These are phyloP conservation scores for Cubamyces lactineus DNA, from an alignment of 768 basidiomycete species.

Conservation along the genomic window DNA sequence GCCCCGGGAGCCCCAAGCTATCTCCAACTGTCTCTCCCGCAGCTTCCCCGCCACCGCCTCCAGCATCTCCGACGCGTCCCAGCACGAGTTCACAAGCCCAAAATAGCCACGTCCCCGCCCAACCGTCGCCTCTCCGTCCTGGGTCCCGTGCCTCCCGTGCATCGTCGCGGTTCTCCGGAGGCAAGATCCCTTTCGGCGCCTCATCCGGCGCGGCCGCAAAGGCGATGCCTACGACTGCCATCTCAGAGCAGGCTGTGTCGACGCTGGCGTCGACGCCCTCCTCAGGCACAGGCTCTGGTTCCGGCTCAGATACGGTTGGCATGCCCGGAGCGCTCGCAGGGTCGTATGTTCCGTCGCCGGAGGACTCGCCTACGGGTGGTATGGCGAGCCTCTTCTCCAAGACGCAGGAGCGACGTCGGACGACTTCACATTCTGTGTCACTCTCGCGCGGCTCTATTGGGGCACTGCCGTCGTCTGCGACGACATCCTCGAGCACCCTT, in stretches of 20 bases:
- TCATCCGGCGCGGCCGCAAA: slow-evolving; percentile 47
- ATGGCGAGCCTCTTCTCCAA: slow-evolving; percentile 46
- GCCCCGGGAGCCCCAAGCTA: slow-evolving; percentile 6
- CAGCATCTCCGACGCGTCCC: slow-evolving; percentile 15
- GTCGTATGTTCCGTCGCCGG: slow-evolving; percentile 51
- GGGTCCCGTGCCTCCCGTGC: slow-evolving; percentile 72
- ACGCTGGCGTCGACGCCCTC: slow-evolving; percentile 43
- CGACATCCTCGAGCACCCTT: slow-evolving; percentile 32
- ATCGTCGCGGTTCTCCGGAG: slow-evolving; percentile 68
- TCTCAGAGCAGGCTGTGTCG: slow-evolving; percentile 57
- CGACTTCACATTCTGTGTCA: slow-evolving; percentile 62
- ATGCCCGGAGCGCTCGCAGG: slow-evolving; percentile 18
- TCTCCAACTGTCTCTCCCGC: slow-evolving; percentile 12
- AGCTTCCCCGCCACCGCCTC: slow-evolving; percentile 10
- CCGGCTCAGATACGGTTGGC: slow-evolving; percentile 32
- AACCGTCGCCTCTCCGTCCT: slow-evolving; percentile 65
- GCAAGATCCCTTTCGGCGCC: slow-evolving; percentile 62
- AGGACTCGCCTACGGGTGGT: slow-evolving; percentile 64
- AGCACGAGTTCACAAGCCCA: slow-evolving; percentile 32
- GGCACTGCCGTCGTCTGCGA: slow-evolving; percentile 46
- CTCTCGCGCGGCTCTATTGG: slow-evolving; percentile 30
- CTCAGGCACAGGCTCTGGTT: slow-evolving; percentile 5
- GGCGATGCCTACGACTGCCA: slow-evolving; percentile 67
- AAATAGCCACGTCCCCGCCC: slow-evolving; percentile 27
- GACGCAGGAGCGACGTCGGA: slow-evolving; percentile 49